These are phyloP conservation scores for Ilex paraguariensis DNA, from an alignment of 305 asterid species.

Conservation along the genomic window DNA sequence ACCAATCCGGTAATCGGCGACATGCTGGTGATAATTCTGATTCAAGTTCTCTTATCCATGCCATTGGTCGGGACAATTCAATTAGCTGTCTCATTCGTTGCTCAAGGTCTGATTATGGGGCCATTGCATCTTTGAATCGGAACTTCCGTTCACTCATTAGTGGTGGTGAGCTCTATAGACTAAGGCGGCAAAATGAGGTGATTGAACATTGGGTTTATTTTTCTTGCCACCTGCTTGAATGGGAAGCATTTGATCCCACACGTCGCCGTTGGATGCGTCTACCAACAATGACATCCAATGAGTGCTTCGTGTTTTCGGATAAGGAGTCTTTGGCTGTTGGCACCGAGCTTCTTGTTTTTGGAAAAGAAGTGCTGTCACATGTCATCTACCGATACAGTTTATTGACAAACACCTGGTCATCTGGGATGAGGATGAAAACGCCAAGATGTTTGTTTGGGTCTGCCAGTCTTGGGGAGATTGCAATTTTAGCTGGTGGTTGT, in stretches of 20 bases:
- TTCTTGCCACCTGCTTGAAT: conserved; percentile 80
- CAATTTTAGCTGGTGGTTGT: conserved; percentile 87
- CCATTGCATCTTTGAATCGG: conserved; percentile 56
- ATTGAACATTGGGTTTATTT: conserved; percentile 96
- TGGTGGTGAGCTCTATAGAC: conserved; percentile 60
- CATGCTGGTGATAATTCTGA: conserved; percentile 46
- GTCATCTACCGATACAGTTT: conserved; percentile 74
- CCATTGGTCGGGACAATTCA: conserved; percentile 75
- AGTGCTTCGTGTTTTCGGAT: conserved; percentile 63
- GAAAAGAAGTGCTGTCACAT: conserved; percentile 59
- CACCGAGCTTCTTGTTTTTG: conserved; percentile 89
- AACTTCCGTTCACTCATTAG: conserved; percentile 62
- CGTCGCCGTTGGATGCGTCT: conserved; percentile 85
- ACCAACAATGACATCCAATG: conserved; percentile 63
- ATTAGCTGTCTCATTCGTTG: conserved; percentile 63
- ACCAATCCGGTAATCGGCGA: conserved; percentile 20
- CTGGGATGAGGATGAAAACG: conserved; percentile 73
- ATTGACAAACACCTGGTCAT: conserved; percentile 74
- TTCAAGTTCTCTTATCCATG: conserved; percentile 52
- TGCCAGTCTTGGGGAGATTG: conserved; percentile 75
- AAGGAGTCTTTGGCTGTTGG: conserved; percentile 95
- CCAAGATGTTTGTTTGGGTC: conserved; percentile 90
- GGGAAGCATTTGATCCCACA: conserved; percentile 93
- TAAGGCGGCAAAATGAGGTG: conserved; percentile 50
- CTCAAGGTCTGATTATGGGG: conserved; percentile 86